Conservation (phyloP, 2,329 filamentous ascomycete genomes). For the Botrytis medusae region DNA sequence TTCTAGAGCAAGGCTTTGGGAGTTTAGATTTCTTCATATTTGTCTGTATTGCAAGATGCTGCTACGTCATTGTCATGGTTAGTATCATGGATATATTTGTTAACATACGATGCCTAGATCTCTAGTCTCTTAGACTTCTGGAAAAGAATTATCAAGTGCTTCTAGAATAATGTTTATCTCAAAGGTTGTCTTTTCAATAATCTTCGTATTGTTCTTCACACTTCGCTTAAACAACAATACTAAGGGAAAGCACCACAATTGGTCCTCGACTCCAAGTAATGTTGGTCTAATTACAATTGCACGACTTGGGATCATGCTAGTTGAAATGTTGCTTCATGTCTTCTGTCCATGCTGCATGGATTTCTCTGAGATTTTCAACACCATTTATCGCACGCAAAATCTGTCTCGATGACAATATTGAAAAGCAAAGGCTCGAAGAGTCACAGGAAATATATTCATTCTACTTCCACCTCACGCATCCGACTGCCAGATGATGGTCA, state of each 20-base stretch:
- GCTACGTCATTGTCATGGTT: background rate
- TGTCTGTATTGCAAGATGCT: background rate
- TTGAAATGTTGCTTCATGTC: background rate
- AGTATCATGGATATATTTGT: background rate
- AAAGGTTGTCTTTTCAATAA: background rate
- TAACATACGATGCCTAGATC: background rate
- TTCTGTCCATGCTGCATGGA: background rate
- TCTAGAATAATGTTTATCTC: conserved; percentile 5
- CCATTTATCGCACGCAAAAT: background rate
- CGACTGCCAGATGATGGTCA: conserved; percentile 7
- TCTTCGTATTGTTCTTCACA: conserved; percentile 18
- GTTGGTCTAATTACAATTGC: background rate
- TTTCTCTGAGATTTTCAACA: background rate
- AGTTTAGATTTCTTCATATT: background rate
- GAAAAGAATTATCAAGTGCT: background rate
- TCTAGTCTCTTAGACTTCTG: background rate
- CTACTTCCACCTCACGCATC: background rate
- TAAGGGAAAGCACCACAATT: conserved; percentile 21
- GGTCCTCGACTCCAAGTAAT: background rate
- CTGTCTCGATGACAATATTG: conserved; percentile 10
- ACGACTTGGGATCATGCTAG: background rate
- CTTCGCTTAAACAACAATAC: conserved; percentile 30
- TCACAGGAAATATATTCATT: background rate
- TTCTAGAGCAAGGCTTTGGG: background rate
- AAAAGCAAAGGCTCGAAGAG: conserved; percentile 8